Conservation (phyloP, 805 yeast species). For the Metschnikowia rubicola region DNA sequence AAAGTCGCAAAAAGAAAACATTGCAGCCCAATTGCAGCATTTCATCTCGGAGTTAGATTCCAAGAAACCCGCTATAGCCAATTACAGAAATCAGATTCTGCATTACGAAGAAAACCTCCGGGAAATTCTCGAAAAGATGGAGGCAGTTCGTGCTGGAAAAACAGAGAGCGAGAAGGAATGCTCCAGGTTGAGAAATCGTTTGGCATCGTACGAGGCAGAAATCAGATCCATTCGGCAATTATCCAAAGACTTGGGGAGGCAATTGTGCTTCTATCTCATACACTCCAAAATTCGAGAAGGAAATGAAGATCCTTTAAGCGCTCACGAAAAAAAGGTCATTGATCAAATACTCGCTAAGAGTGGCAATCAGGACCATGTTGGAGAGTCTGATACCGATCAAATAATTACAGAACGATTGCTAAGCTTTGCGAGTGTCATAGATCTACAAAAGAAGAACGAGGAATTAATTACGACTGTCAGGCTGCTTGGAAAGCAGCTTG, state of each 20-base stretch:
- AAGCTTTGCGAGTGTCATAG: constrained; percentile 62
- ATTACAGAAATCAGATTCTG: constrained; percentile 55
- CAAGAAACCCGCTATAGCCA: constrained; percentile 69
- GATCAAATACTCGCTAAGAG: constrained; percentile 47
- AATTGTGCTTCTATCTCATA: constrained; percentile 69
- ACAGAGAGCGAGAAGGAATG: constrained; percentile 40
- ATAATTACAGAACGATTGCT: constrained; percentile 73
- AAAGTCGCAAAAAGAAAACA: constrained; percentile 62
- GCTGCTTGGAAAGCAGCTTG: constrained; percentile 67
- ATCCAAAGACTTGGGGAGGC: constrained; percentile 73
- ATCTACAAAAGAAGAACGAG: constrained; percentile 70
- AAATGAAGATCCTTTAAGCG: constrained; percentile 58
- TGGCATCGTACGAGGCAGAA: constrained; percentile 46
- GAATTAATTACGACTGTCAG: constrained; percentile 68
- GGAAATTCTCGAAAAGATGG: constrained; percentile 51
- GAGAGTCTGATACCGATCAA: constrained; percentile 64
- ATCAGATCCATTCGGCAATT: constrained; percentile 49
- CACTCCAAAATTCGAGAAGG: constrained; percentile 58
- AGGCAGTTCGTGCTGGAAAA: constrained; percentile 49
- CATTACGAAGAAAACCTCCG: constrained; percentile 56
- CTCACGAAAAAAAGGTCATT: constrained; percentile 62
- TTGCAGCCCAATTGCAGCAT: constrained; percentile 67
- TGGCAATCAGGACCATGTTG: constrained; percentile 24
- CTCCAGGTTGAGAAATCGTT: constrained; percentile 28
- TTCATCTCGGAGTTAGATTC: constrained; percentile 75